Base-by-base conservation (phyloP, 1,284 basidiomycete species). In the Fomes fomentarius region DNA sequence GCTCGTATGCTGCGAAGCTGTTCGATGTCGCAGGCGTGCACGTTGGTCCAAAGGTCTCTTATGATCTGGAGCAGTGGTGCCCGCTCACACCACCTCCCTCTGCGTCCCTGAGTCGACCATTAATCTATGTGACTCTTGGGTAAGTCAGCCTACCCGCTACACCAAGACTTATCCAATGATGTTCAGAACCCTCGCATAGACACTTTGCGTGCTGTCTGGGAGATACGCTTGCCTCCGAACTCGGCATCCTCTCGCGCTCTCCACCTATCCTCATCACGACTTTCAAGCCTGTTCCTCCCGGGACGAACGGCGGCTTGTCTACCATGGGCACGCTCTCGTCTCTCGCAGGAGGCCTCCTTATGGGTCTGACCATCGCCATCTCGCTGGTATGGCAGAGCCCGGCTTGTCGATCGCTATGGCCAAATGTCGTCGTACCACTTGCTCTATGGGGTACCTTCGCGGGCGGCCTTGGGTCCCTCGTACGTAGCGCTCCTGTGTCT, bases 241-340 rank as follows among this genome's bases (percentile, higher is more conserved):
- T 96, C 21, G 94, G 94, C 26, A 95, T 94, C 65, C 80, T 94
- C 43, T 88, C 91, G 17, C 69, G 69, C 15, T 77, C 81, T 4
- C 77, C 77, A 4, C 94, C 94, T 0, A 70, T 84, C 37, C 81
- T 95, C 26, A 82, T 94, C 62, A 93, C 93, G 1, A 93, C 89
- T 1, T 69, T 88, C 42, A 76, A 77, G 52, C 62, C 72, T 0
- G 93, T 96, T 0, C 94, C 94, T 1, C 87, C 89, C 0, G 96
- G 96, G 1, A 97, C 96, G 1, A 98, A 98, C 67, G 96, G 96
- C 9, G 96, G 82, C 0, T 80, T 98, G 58, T 91, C 91, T 1
- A 50, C 79, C 0, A 79, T 83, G 40, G 96, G 96, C 8, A 91
- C 92, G 0, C 56, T 83, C 1, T 87, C 88, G 9, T 93, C 91